Conservation (phyloP, 2,329 filamentous ascomycete genomes). For the Epichloe hybrida region DNA sequence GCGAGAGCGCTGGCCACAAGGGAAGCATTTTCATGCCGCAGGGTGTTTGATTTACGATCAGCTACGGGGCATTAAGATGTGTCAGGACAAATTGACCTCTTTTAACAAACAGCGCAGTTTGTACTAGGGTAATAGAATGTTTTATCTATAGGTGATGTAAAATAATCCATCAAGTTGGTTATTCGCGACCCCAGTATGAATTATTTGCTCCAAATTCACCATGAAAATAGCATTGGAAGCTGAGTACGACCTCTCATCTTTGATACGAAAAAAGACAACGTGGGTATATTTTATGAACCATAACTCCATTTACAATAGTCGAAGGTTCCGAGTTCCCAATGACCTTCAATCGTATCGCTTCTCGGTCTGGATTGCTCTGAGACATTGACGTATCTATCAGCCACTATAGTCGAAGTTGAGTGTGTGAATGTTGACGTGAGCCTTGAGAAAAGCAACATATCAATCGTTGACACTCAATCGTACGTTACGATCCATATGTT, state of each 20-base stretch:
- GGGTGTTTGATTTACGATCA: background rate
- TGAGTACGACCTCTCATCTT: background rate
- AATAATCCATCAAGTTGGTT: background rate
- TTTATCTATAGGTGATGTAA: background rate
- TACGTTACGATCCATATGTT: constrained; percentile 20
- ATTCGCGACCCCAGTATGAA: background rate
- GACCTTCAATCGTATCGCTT: background rate
- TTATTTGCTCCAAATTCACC: background rate
- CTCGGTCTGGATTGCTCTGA: no score
- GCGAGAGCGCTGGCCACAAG: background rate
- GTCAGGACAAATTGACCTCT: background rate
- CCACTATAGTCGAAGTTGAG: background rate
- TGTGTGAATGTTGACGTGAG: background rate
- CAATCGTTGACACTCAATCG: background rate
- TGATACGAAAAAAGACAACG: background rate
- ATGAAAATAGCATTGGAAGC: background rate
- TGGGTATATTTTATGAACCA: background rate
- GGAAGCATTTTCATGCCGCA: background rate
- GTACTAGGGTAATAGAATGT: background rate
- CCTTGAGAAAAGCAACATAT: background rate
- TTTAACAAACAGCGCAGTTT: background rate
- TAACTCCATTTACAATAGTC: background rate
- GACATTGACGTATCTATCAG: background rate
- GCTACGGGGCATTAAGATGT: background rate
- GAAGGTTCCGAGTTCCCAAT: background rate